phyloP scores from a whole-genome alignment of 176 grass and related monocot genomes.

The Alopecurus myosuroides region DNA sequence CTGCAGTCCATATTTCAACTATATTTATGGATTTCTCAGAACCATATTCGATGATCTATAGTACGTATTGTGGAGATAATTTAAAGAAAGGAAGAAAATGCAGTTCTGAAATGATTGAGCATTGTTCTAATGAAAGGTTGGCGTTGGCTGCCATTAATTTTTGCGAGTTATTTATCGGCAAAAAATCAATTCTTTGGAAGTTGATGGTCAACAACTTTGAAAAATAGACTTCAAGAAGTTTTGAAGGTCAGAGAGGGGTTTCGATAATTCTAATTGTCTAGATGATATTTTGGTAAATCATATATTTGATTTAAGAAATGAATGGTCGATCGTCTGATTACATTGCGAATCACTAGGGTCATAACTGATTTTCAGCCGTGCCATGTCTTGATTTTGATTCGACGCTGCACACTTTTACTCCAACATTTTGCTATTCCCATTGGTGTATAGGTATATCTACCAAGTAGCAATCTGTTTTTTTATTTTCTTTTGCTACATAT shows the following conservation, averaged over 20 bases:
- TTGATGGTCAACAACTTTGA: not conserved
- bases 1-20: too few species aligned
- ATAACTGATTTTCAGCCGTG: not conserved
- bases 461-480: not conserved
- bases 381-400: not conserved
- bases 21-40: too few species aligned
- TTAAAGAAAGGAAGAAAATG: too few species aligned
- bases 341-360: not conserved
- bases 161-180: too few species aligned
- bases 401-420: not conserved
- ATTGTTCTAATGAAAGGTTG: too few species aligned
- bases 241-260: not conserved
- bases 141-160: too few species aligned
- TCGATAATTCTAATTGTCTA: not conserved
- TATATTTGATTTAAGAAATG: not conserved
- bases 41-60: too few species aligned
- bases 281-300: not conserved
- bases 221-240: not conserved
- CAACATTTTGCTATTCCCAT: not conserved
- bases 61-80: too few species aligned
- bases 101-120: too few species aligned
- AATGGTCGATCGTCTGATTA: not conserved
- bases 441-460: not conserved
- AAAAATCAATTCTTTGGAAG: too few species aligned
- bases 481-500: not conserved